Evolutionary conservation across 2,329 filamentous ascomycete species (phyloP).

Genomic region (Nannizzia gypsea): DNA sequence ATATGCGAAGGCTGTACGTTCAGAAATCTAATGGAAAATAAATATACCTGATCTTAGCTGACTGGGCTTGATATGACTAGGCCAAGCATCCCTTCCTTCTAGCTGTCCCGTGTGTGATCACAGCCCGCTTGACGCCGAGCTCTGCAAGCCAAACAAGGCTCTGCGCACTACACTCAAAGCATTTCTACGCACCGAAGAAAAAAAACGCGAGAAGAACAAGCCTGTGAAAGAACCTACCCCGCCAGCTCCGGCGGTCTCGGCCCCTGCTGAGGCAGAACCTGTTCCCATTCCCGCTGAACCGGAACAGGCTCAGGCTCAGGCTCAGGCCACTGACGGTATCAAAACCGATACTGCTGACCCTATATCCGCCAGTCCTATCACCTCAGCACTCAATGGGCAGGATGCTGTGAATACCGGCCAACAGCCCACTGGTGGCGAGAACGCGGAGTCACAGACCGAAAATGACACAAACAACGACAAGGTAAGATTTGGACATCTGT

Average conservation of each 20-base stretch:
- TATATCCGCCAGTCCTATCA: not conserved
- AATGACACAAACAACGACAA: not conserved
- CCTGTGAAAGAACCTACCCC: conserved; percentile 23
- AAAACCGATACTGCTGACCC: not conserved
- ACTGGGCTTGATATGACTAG: conserved; percentile 30
- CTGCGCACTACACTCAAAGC: conserved; percentile 86
- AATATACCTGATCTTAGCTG: conserved; percentile 11
- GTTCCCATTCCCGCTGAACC: not conserved
- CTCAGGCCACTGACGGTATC: not conserved
- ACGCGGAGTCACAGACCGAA: not conserved
- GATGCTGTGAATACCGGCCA: not conserved
- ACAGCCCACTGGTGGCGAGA: not conserved
- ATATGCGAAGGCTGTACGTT: conserved; percentile 79
- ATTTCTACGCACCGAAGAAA: conserved; percentile 81
- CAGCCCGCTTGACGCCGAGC: conserved; percentile 69
- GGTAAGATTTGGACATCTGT: not conserved
- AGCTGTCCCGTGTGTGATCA: conserved; percentile 92
- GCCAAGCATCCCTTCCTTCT: conserved; percentile 62
- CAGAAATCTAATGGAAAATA: not conserved
- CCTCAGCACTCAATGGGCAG: not conserved
- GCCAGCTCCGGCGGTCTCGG: conserved; percentile 19
- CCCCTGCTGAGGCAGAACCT: not conserved
- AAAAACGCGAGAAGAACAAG: conserved; percentile 63
- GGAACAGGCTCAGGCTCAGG: not conserved
- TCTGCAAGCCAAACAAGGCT: conserved; percentile 80